Percentiles rank a stretch among this genome's conserved stretches.
Conservation (phyloP, 2,329 filamentous ascomycete genomes). For the Fusarium beomiforme region DNA sequence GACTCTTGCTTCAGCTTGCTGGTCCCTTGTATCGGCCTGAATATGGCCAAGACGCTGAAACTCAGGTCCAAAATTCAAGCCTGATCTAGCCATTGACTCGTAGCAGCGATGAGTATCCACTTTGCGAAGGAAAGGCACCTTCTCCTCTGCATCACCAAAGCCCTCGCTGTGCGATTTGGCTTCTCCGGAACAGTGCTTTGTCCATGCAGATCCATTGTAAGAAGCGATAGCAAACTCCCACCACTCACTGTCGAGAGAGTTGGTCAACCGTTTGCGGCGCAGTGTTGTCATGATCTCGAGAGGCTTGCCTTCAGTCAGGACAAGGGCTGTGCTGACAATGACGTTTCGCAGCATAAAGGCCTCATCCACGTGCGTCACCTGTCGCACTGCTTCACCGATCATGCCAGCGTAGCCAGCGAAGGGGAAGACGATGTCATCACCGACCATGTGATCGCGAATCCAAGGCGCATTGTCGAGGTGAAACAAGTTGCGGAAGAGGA, state of each 20-base stretch:
- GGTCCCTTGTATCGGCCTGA: background rate
- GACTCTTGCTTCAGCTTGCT: background rate
- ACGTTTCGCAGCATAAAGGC: conserved; percentile 1
- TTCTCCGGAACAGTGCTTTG: background rate
- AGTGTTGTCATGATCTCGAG: conserved; percentile 1
- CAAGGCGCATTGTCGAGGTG: background rate
- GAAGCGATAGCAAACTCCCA: conserved; percentile 1
- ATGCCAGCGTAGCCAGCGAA: background rate
- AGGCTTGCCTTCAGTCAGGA: background rate
- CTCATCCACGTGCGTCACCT: background rate
- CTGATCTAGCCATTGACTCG: background rate
- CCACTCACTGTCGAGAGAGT: conserved; percentile 3
- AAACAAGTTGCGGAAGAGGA: background rate
- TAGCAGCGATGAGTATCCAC: background rate
- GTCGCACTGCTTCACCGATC: background rate
- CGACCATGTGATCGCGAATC: conserved; percentile 5
- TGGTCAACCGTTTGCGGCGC: background rate
- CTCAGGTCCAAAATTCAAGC: background rate
- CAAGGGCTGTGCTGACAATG: background rate
- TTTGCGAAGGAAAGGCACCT: background rate
- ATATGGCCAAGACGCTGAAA: background rate
- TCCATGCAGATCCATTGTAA: background rate
- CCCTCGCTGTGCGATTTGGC: background rate
- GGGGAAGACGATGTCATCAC: background rate
- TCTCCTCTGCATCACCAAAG: background rate